Conservation (phyloP, 257 asterid genomes). For the Petunia secreta region DNA sequence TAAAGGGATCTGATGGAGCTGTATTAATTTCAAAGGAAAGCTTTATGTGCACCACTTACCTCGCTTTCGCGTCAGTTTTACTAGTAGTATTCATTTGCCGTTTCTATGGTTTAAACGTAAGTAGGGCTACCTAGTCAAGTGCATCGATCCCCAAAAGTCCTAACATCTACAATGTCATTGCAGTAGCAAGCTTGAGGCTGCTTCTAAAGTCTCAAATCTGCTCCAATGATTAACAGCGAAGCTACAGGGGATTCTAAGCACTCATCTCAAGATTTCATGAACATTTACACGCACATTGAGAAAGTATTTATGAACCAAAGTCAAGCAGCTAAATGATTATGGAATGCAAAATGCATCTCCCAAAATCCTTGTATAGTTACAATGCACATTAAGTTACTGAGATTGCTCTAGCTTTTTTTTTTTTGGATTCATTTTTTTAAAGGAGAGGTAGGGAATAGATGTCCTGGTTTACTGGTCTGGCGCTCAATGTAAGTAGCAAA, state of each 20-base stretch:
- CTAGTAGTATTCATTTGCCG: too few relatives aligned
- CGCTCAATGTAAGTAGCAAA: neutral
- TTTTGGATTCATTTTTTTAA: neutral
- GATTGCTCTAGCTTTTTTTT: constrained; percentile 16
- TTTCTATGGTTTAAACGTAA: too few relatives aligned
- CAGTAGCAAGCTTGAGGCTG: neutral
- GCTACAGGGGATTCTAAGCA: neutral
- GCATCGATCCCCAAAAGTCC: neutral
- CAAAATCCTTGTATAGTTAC: constrained; percentile 24
- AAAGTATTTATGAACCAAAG: constrained; percentile 16
- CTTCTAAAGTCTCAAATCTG: neutral
- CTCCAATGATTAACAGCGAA: neutral
- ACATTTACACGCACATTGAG: neutral
- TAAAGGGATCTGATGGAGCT: too few relatives aligned
- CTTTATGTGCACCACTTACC: too few relatives aligned
- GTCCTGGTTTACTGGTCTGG: constrained; percentile 8
- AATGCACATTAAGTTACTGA: constrained; percentile 16
- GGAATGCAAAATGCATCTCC: neutral
- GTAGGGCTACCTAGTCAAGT: neutral
- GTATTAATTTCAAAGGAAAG: too few relatives aligned
- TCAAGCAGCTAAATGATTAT: neutral
- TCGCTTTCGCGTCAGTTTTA: too few relatives aligned
- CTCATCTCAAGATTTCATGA: neutral
- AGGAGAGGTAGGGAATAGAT: constrained; percentile 4
- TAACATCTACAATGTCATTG: neutral